A percentile compares a stretch with the other conserved stretches of the same genome.
phyloP scores from a whole-genome alignment of 768 basidiomycete species.

The Amanita pallidorosea region DNA sequence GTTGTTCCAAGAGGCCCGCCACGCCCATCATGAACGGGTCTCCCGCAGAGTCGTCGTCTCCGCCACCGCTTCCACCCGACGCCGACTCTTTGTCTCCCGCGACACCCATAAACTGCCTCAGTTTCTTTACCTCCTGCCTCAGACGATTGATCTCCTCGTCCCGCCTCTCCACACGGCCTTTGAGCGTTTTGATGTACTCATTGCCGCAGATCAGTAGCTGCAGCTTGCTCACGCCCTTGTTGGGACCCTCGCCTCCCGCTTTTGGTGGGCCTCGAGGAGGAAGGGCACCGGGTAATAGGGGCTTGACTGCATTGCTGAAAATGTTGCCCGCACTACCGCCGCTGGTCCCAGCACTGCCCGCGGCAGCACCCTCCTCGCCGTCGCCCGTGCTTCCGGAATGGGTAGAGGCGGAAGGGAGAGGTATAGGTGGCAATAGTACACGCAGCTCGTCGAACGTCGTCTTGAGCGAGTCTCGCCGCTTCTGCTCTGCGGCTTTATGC shows the following conservation, averaged over 20 bases:
- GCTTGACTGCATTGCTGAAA: conserved; percentile 38
- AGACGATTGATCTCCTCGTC: conserved; percentile 68
- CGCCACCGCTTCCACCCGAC: neutral
- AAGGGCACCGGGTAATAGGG: conserved; percentile 75
- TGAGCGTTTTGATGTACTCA: conserved; percentile 72
- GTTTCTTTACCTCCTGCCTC: conserved; percentile 51
- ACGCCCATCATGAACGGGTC: neutral
- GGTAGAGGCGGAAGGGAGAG: conserved; percentile 48
- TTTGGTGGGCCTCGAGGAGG: conserved; percentile 87
- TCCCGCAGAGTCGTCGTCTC: neutral
- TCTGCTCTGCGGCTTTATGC: conserved; percentile 96
- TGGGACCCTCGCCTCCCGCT: conserved; percentile 81
- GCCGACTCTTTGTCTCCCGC: conserved; percentile 16
- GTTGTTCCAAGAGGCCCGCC: conserved; percentile 1
- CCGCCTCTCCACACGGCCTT: conserved; percentile 65
- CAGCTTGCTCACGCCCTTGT: conserved; percentile 89
- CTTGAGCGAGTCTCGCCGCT: conserved; percentile 93
- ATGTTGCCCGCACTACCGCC: conserved; percentile 6
- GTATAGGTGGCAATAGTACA: conserved; percentile 77
- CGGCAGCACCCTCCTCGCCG: conserved; percentile 11
- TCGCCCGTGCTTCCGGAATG: conserved; percentile 17
- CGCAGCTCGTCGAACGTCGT: conserved; percentile 85
- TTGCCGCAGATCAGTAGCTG: conserved; percentile 88
- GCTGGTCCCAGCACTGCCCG: neutral
- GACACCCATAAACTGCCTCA: conserved; percentile 31